These are phyloP conservation scores for Aureobasidium subglaciale DNA, from an alignment of 2,329 filamentous ascomycete species.

Conservation along the genomic window DNA sequence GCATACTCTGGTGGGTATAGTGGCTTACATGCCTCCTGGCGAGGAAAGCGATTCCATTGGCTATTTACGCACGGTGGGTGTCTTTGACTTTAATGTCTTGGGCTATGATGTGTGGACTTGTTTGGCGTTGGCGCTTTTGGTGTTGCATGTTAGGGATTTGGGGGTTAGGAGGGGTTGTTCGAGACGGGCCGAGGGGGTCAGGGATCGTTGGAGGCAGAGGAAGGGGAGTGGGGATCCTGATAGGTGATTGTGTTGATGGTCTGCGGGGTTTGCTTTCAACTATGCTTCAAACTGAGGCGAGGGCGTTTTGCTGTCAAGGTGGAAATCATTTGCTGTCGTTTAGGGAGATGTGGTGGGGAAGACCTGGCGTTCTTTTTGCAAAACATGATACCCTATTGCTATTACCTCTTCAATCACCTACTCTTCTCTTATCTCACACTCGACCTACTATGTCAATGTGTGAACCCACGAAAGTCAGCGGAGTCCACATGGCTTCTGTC, in stretches of 20 bases:
- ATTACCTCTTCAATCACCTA: too few species aligned
- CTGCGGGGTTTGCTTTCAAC: too few species aligned
- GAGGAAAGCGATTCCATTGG: conserved; percentile 15
- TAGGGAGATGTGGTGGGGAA: too few species aligned
- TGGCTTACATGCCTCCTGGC: conserved; percentile 43
- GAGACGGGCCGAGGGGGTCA: not conserved
- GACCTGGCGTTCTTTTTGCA: too few species aligned
- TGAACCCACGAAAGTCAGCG: too few species aligned
- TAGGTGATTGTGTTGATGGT: not conserved
- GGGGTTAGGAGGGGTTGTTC: conserved; percentile 38
- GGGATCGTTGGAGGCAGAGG: not conserved
- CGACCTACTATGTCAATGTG: too few species aligned
- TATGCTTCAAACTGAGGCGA: too few species aligned
- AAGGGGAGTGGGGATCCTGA: not conserved
- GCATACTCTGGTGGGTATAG: conserved; percentile 45
- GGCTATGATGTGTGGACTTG: conserved; percentile 56
- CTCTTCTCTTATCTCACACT: too few species aligned
- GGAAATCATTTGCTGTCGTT: too few species aligned
- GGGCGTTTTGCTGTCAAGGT: too few species aligned
- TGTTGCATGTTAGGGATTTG: conserved; percentile 47
- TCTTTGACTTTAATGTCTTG: conserved; percentile 47
- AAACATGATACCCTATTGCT: too few species aligned
- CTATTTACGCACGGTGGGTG: conserved; percentile 38
- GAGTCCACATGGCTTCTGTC: too few species aligned
- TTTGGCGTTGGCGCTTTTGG: conserved; percentile 49